Evolutionary conservation across 495 filamentous ascomycete genomes (phyloP).

Genomic region (Parathielavia appendiculata): DNA sequence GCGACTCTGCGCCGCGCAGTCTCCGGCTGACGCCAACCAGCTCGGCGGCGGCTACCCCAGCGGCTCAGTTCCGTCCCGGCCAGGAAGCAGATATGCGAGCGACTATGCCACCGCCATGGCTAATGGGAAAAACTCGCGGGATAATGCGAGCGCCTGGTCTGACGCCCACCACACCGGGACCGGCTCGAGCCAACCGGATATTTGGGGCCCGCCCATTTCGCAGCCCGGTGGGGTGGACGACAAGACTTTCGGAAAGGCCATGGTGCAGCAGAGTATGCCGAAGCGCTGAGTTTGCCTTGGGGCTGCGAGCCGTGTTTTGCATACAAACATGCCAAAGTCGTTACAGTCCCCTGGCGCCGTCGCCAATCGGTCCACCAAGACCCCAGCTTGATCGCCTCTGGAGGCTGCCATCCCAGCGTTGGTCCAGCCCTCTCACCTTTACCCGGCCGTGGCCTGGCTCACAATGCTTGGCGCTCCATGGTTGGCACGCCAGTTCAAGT

Average conservation of each 20-base stretch:
- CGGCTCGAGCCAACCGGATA: neutral
- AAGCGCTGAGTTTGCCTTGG: conserved; percentile 13
- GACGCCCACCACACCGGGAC: conserved; percentile 11
- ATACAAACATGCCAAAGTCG: no score
- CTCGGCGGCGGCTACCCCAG: neutral
- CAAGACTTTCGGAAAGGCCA: neutral
- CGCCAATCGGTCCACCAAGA: no score
- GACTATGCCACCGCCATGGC: conserved; percentile 8
- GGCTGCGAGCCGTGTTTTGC: no score
- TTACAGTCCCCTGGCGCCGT: no score
- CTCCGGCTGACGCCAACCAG: conserved; percentile 1
- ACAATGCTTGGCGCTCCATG: no score
- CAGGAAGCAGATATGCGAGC: neutral
- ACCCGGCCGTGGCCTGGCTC: no score
- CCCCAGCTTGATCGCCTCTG: no score
- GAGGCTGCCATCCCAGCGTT: no score
- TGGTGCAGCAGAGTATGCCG: conserved; percentile 12
- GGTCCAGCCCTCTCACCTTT: no score
- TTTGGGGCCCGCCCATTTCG: neutral
- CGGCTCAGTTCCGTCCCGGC: conserved; percentile 2
- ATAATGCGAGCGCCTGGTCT: conserved; percentile 16
- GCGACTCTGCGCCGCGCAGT: conserved; percentile 9
- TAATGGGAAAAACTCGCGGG: conserved; percentile 12
- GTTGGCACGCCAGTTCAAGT: no score
- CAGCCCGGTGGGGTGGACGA: neutral